Percentiles rank a stretch among this genome's conserved stretches.
phyloP scores from a whole-genome alignment of 1,284 basidiomycete species.

The Austroboletus niveus region DNA sequence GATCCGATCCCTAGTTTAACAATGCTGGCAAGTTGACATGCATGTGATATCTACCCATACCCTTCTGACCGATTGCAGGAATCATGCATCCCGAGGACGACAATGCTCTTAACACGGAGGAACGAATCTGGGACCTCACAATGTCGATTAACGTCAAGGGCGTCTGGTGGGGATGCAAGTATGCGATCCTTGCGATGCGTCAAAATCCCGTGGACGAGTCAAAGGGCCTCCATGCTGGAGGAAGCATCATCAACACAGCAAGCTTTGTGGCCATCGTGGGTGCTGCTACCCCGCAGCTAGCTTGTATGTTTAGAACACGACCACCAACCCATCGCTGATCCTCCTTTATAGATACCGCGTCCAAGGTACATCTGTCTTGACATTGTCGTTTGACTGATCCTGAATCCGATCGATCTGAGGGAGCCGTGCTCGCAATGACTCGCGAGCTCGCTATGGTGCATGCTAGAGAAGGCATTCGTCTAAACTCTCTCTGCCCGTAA shows the following conservation, averaged over 20 bases:
- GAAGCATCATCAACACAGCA: slow-evolving; percentile 96
- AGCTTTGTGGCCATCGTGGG: slow-evolving; percentile 94
- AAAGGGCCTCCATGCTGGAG: slow-evolving; percentile 80
- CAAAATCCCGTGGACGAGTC: slow-evolving; percentile 80
- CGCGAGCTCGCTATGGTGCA: slow-evolving; percentile 97
- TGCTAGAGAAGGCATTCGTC: slow-evolving; percentile 90
- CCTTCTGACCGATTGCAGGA: slow-evolving; percentile 40
- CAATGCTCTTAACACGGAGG: slow-evolving; percentile 93
- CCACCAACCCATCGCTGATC: slow-evolving; percentile 1
- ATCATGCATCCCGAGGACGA: slow-evolving; percentile 97
- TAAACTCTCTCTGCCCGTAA: slow-evolving; percentile 95
- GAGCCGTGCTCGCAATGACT: slow-evolving; percentile 97
- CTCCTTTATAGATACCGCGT: slow-evolving; percentile 69
- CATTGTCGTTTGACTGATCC: slow-evolving; percentile 1
- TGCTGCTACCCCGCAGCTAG: slow-evolving; percentile 93
- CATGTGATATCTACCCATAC: not conserved
- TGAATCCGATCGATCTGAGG: slow-evolving; percentile 44
- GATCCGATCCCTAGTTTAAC: slow-evolving; percentile 61
- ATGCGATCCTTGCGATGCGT: slow-evolving; percentile 95
- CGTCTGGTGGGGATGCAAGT: slow-evolving; percentile 98
- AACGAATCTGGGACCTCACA: slow-evolving; percentile 93
- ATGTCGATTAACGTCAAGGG: slow-evolving; percentile 97
- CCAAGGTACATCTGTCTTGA: slow-evolving; percentile 53
- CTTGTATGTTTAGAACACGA: slow-evolving; percentile 57
- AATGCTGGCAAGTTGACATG: slow-evolving; percentile 63